Base-by-base conservation (phyloP, 2,329 filamentous ascomycete genomes). In the Cordyceps fumosorosea region DNA sequence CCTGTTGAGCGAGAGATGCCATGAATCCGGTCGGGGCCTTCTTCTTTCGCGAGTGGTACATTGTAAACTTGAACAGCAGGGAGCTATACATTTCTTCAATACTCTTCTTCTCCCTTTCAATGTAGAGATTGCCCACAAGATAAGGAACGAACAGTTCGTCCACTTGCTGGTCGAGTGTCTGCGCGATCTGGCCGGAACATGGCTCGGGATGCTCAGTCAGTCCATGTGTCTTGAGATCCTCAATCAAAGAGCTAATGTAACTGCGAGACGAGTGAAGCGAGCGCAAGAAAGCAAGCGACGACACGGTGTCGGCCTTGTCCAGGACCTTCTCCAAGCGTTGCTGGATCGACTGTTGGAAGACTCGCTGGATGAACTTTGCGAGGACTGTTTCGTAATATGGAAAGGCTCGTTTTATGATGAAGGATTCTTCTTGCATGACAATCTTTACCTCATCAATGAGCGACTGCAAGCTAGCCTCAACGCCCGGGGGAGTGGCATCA, bases 281-380 rank as follows among this genome's bases (percentile, higher is more conserved):
- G 64, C 95, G 86, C 34, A 99, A 77, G 72, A 97, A 99, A 1
- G 95, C 93, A 34, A 99, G 79, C 0, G 92, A 93, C 0, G 96
- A 99, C 18, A 98, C 87, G 5, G 89, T 90, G 66, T 91, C 89
- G 18, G 95, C 95, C 76, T 98, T 98, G 68, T 96, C 93, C 54
- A 99, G 80, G 3, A 99, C 93, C 85, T 96, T 90, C 73, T 99
- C 95, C 11, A 99, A 81, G 16, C 93, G 85, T 74, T 98, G 93
- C 75, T 99, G 96, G 65, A 99, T 93, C 1, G 93, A 98, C 75
- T 99, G 95, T 72, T 99, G 95, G 71, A 99, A 99, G 12, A 99
- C 89, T 67, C 95, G 85, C 75, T 99, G 95, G 57, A 99, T 83
- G 69, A 99, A 99, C 69, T 93, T 93, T 66, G 88, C 88, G 56